Evolutionary conservation across 2,329 filamentous ascomycete species (phyloP).

Genomic region (Fusarium albosuccineum): DNA sequence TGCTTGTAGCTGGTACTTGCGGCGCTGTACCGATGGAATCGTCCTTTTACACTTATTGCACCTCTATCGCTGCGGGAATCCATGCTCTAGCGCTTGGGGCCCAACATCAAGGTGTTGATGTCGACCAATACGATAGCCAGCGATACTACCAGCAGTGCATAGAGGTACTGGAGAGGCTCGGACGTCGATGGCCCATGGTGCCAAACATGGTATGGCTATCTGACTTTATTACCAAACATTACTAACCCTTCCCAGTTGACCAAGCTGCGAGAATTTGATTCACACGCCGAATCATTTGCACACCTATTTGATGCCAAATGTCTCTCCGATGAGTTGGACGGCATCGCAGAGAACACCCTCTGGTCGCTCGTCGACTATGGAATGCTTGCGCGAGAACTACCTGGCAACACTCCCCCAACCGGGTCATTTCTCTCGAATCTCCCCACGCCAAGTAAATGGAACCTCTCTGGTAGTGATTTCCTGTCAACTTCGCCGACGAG

Average conservation of each 20-base stretch:
- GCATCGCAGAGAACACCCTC: neutral
- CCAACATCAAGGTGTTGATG: conserved; percentile 16
- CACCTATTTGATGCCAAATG: neutral
- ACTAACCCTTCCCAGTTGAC: neutral
- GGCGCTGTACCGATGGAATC: conserved; percentile 2
- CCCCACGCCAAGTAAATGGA: neutral
- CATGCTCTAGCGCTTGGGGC: conserved; percentile 22
- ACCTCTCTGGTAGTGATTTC: neutral
- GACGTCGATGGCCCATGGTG: conserved; percentile 2
- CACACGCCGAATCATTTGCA: neutral
- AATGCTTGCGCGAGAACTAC: neutral
- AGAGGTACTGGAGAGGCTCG: neutral
- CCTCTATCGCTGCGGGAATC: conserved; percentile 20
- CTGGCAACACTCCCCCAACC: neutral
- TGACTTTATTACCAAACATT: neutral
- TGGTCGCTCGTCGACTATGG: conserved; percentile 5
- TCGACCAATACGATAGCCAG: conserved; percentile 6
- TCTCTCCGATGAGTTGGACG: conserved; percentile 2
- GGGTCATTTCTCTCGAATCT: neutral
- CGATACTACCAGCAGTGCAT: neutral
- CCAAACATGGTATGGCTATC: neutral
- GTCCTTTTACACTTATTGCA: neutral
- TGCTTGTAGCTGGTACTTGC: neutral
- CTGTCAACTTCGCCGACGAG: neutral
- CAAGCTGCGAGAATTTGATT: conserved; percentile 1